Evolutionary conservation across 768 basidiomycete genomes (phyloP), one percentile per base, ranked within the genome.

Genomic region (Trametes cubensis): DNA sequence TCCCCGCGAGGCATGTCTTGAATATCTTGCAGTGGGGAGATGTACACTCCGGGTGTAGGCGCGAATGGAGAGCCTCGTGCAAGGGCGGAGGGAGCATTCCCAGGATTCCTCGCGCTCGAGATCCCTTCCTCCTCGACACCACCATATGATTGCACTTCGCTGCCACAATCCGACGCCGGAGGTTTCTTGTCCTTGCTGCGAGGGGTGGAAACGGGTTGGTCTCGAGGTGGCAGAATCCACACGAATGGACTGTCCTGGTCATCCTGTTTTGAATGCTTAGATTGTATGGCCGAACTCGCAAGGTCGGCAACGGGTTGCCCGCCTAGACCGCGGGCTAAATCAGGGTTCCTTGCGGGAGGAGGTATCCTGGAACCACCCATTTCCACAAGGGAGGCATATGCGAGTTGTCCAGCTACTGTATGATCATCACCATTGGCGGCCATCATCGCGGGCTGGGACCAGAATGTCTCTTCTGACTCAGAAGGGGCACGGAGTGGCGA

Each of bases 11-110:
- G 34, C 20, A 52, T n/a, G 25, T 21, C 39, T 0, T 28, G 34
- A 23, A 52, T 40, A 55, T 65, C 61, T 28, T 62, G 67, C 26
- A 73, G 68, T 46, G 74, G 77, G 47, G 75, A 77, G 59, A 77
- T 51, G 38, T 66, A 67, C 39, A 67, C 50, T 2, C 68, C 72
- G 8, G 68, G 64, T 20, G 69, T 66, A 7, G 71, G 69, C 7
- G 70, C 67, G 26, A 72, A 72, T 5, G 54, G 39, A 13, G 39
- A 21, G 28, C 26, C 26, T 38, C 41, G 40, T 18, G 20, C n/a
- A 21, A 13, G 47, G 0, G 15, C 5, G 7, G 41, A 6, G 3
- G 26, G 3, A 18, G 3, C 45, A 20, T 14, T 23, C 6, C 7
- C 20, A 14, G 25, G 6, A 17, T 20, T 46, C 26, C 46, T 3